Evolutionary conservation across 768 basidiomycete species (phyloP).

Genomic region (Macrolepiota fuliginosa): DNA sequence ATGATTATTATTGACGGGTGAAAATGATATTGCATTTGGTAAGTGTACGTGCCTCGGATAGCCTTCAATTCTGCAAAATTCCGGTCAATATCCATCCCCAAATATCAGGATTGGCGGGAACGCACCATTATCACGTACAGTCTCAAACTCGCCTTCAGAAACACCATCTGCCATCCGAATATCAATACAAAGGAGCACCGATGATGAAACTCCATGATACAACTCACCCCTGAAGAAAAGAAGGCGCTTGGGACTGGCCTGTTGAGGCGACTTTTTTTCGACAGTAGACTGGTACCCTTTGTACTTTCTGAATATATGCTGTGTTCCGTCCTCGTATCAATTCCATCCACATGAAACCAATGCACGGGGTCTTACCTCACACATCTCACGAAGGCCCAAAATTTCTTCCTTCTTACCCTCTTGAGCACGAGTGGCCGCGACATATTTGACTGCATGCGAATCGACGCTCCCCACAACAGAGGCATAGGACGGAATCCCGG

Average conservation of each 20-base stretch:
- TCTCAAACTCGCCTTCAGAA: slow-evolving; percentile 51
- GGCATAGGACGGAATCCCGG: slow-evolving; percentile 80
- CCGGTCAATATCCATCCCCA: slow-evolving; percentile 8
- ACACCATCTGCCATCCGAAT: slow-evolving; percentile 43
- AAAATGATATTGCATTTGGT: neutral
- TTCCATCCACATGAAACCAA: neutral
- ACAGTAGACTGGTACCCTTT: slow-evolving; percentile 51
- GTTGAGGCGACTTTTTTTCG: slow-evolving; percentile 46
- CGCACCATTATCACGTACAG: slow-evolving; percentile 35
- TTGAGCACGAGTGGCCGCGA: slow-evolving; percentile 62
- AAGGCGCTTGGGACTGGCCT: slow-evolving; percentile 58
- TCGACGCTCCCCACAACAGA: slow-evolving; percentile 81
- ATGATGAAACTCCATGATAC: neutral
- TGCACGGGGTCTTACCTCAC: slow-evolving; percentile 35
- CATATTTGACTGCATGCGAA: slow-evolving; percentile 71
- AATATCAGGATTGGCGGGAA: slow-evolving; percentile 17
- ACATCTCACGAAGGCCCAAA: slow-evolving; percentile 65
- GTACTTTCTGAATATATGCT: slow-evolving; percentile 59
- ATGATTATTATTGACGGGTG: neutral
- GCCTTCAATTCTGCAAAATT: slow-evolving; percentile 47
- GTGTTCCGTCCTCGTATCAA: slow-evolving; percentile 17
- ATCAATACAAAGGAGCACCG: slow-evolving; percentile 3
- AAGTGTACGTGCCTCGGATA: slow-evolving; percentile 45
- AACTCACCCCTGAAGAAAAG: slow-evolving; percentile 70
- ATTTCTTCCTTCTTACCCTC: slow-evolving; percentile 75